These are phyloP conservation scores for Fusarium stilboides DNA, from an alignment of 2,329 filamentous ascomycete species.

Conservation along the genomic window DNA sequence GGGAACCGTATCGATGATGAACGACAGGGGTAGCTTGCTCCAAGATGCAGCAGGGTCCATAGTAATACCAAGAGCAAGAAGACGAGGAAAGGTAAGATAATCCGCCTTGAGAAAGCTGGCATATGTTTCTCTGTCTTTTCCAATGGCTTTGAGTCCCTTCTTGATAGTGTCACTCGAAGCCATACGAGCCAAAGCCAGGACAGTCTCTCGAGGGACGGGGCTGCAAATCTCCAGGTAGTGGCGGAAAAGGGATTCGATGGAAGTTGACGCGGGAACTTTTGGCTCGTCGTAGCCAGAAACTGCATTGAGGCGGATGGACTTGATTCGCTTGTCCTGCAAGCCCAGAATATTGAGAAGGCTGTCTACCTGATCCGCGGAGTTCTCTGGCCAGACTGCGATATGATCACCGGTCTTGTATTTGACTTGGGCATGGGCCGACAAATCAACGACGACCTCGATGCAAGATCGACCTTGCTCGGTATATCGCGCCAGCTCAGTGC, in stretches of 20 bases:
- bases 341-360: conserved; percentile 50
- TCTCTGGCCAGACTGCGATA: conserved; percentile 57
- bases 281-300: conserved; percentile 32
- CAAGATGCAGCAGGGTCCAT: conserved; percentile 27
- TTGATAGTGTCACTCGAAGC: conserved; percentile 65
- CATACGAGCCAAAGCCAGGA: conserved; percentile 58
- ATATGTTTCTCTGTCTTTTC: conserved; percentile 40
- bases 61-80: conserved; percentile 27
- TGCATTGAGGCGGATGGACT: conserved; percentile 42
- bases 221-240: conserved; percentile 62
- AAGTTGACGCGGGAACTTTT: conserved; percentile 57
- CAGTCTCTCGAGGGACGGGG: conserved; percentile 58
- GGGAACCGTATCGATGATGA: conserved; percentile 70
- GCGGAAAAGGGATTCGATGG: conserved; percentile 56
- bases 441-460: conserved; percentile 55
- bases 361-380: conserved; percentile 53
- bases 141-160: conserved; percentile 5
- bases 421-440: conserved; percentile 40
- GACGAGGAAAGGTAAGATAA: conserved; percentile 44
- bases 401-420: conserved; percentile 59
- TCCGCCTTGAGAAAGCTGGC: conserved; percentile 31
- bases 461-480: conserved; percentile 51
- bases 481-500: conserved; percentile 24
- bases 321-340: conserved; percentile 20
- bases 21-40: conserved; percentile 57